Evolutionary conservation across 768 basidiomycete genomes (phyloP).

Genomic region (Lentinula raphanica): DNA sequence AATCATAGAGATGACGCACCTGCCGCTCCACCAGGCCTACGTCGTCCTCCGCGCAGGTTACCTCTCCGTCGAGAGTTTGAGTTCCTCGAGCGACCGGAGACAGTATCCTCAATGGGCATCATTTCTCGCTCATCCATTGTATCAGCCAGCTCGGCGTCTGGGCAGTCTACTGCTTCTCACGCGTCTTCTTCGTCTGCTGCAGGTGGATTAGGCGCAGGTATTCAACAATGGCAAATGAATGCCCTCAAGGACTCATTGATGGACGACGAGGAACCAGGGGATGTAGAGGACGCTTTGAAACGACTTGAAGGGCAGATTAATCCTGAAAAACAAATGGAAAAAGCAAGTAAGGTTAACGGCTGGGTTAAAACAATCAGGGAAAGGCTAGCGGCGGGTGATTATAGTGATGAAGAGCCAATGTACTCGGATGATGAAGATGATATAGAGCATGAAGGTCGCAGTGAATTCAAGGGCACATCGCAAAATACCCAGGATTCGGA

Average conservation of each 20-base stretch:
- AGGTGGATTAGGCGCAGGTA: constrained; percentile 38
- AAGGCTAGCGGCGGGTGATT: constrained; percentile 59
- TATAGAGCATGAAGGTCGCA: constrained; percentile 25
- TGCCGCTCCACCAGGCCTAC: constrained; percentile 12
- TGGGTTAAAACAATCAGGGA: constrained; percentile 75
- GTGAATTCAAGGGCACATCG: neutral
- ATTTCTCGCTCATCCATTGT: constrained; percentile 55
- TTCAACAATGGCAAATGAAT: constrained; percentile 83
- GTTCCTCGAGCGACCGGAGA: constrained; percentile 67
- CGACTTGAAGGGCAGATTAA: constrained; percentile 86
- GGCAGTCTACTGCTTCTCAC: constrained; percentile 36
- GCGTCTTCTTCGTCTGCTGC: constrained; percentile 31
- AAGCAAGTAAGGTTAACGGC: constrained; percentile 71
- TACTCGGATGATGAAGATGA: constrained; percentile 45
- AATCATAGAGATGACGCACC: constrained; percentile 24
- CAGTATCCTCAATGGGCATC: constrained; percentile 78
- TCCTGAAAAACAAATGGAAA: constrained; percentile 61
- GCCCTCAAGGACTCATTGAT: constrained; percentile 70
- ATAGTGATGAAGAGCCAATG: constrained; percentile 55
- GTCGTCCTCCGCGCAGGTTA: constrained; percentile 21
- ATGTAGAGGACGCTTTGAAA: constrained; percentile 75
- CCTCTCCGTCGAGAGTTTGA: constrained; percentile 79
- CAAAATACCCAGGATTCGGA: neutral
- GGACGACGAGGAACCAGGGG: constrained; percentile 64
- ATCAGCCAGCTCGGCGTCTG: constrained; percentile 39